Evolutionary conservation across 805 yeast species (phyloP).

Genomic region (Myxozyma nipponensis): DNA sequence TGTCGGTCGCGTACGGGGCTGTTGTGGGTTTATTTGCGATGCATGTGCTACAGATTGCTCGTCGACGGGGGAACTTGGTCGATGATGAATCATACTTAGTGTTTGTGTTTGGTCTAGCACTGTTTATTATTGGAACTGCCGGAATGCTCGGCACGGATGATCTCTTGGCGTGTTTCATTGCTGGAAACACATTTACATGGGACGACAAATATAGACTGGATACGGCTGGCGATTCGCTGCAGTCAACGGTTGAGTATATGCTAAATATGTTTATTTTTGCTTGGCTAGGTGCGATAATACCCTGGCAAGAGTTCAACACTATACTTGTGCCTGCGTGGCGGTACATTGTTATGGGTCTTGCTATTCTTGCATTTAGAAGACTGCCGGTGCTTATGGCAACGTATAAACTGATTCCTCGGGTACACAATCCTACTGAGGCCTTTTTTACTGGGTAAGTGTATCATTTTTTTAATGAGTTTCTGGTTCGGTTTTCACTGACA

Average conservation of each 20-base stretch:
- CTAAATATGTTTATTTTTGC: conserved; percentile 64
- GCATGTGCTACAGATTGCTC: conserved; percentile 51
- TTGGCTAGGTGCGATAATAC: conserved; percentile 66
- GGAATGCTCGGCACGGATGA: conserved; percentile 69
- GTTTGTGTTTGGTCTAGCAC: conserved; percentile 51
- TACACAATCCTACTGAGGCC: conserved; percentile 64
- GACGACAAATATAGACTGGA: conserved; percentile 55
- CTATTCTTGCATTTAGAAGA: conserved; percentile 37
- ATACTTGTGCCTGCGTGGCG: conserved; percentile 34
- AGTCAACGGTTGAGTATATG: conserved; percentile 61
- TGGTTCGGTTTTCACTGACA: not conserved
- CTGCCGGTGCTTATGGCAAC: conserved; percentile 42
- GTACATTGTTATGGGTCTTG: conserved; percentile 35
- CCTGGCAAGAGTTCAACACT: conserved; percentile 56
- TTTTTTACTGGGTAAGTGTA: conserved; percentile 51
- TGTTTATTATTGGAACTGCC: conserved; percentile 58
- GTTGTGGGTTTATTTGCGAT: conserved; percentile 51
- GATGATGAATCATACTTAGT: conserved; percentile 59
- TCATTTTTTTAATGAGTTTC: not conserved
- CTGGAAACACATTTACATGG: conserved; percentile 69
- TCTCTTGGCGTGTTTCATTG: conserved; percentile 61
- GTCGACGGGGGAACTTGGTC: conserved; percentile 49
- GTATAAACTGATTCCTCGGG: conserved; percentile 53
- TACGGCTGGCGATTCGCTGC: conserved; percentile 50
- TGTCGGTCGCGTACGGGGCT: conserved; percentile 50